Conservation (phyloP, 371 early-diverging fungal genomes). For the Haplosporangium sp. region DNA sequence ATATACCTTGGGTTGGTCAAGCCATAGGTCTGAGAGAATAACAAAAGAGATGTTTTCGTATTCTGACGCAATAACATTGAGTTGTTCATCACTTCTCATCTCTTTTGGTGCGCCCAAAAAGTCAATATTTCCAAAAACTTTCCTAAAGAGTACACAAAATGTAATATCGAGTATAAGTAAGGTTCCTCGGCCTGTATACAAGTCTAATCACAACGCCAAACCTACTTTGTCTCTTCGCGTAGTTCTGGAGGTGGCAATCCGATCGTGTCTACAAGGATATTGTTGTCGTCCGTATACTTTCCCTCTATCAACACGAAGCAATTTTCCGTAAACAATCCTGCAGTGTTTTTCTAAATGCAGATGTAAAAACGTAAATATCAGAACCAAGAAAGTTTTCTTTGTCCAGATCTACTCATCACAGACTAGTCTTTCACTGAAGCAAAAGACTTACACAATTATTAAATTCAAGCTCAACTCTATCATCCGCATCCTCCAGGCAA, state of each 20-base stretch:
- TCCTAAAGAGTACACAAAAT: slow-evolving; percentile 16
- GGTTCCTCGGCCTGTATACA: no score
- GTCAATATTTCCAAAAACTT: slow-evolving; percentile 66
- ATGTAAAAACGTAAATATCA: neutral
- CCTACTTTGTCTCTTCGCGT: slow-evolving; percentile 69
- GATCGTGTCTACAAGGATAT: slow-evolving; percentile 76
- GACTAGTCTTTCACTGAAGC: neutral
- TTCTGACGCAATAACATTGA: slow-evolving; percentile 58
- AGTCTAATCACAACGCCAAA: neutral
- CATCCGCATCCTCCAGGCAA: slow-evolving; percentile 88
- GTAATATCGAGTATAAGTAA: neutral
- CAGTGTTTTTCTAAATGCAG: slow-evolving; percentile 58
- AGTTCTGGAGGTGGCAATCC: slow-evolving; percentile 84
- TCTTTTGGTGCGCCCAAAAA: slow-evolving; percentile 68
- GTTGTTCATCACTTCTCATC: slow-evolving; percentile 61
- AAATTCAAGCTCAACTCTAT: slow-evolving; percentile 71
- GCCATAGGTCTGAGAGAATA: slow-evolving; percentile 86
- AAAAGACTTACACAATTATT: slow-evolving; percentile 50
- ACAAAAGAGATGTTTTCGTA: slow-evolving; percentile 77
- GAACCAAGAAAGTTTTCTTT: neutral
- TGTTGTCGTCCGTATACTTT: slow-evolving; percentile 73
- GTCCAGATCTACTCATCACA: neutral
- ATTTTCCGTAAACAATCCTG: slow-evolving; percentile 86
- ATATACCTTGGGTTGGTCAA: slow-evolving; percentile 84
- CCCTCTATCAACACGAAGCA: slow-evolving; percentile 90